Base-by-base conservation (phyloP, 345 rosid species). In the Trapa bicornis region DNA sequence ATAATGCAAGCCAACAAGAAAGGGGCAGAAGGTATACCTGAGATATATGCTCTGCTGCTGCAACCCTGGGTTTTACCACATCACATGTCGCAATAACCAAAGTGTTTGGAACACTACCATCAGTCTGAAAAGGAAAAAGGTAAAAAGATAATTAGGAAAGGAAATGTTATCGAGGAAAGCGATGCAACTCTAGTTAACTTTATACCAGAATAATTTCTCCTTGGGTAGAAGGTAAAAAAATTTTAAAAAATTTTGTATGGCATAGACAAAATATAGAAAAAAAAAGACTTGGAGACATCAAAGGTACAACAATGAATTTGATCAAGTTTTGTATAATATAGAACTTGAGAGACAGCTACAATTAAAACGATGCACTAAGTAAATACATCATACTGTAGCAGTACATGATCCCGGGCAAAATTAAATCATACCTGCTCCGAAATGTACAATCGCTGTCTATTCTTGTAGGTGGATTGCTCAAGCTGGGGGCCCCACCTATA, bases 401-500 rank as follows among this genome's bases (percentile, higher is more conserved):
- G 13, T 29, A 11, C 3, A 5, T 22, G 14, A 57, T 29, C 36
- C 38, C 0, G 13, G 16, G 15, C 38, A 35, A 60, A 61, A 47
- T 58, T 5, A 61, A 39, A 29, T 64, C 75, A 45, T 61, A 76
- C 96, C 84, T 89, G 96, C 70, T 89, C 96, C 9, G 96, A 89
- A 57, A 89, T 85, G 78, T 89, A 89, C 10, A 89, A 86, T 56
- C 96, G 87, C 76, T 89, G 96, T 56, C 96, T 87, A 82, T 85
- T 87, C 85, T 85, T 89, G 76, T 84, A 80, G 53, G 91, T 80
- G 4, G 87, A 87, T 82, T 87, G 89, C 67, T 89, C 96, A 33
- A 89, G 88, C 83, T 85, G 96, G 0, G 93, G 91, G n/a, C 96
- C 96, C 96, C 96, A 89, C 71, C 96, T 87, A 78, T 47, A 65